These are phyloP conservation scores for Carallia brachiata DNA, from an alignment of 345 rosid genomes.

Conservation along the genomic window DNA sequence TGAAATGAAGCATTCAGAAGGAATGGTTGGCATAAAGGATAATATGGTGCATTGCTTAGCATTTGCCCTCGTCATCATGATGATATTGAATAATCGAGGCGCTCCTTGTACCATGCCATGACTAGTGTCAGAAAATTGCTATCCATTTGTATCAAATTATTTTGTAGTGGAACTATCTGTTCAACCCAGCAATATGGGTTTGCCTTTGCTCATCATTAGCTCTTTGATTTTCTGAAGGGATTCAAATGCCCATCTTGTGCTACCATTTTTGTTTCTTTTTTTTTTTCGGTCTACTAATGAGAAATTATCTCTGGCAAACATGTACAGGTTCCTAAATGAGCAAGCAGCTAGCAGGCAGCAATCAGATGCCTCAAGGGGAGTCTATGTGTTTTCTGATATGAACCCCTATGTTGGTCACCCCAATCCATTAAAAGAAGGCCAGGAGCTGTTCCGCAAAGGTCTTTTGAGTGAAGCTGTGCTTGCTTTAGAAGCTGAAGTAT, in stretches of 20 bases:
- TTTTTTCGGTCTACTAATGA: no score
- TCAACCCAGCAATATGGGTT: background rate
- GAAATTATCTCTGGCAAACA: background rate
- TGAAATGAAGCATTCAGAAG: no score
- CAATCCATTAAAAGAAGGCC: conserved; percentile 95
- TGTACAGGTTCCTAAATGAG: conserved; percentile 64
- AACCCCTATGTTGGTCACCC: conserved; percentile 99
- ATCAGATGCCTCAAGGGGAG: conserved; percentile 72
- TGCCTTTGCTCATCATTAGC: background rate
- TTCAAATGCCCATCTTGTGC: background rate
- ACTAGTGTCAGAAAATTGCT: no score
- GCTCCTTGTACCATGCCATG: no score
- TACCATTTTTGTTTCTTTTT: no score
- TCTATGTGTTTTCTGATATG: conserved; percentile 95
- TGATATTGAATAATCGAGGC: no score
- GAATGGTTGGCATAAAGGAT: no score
- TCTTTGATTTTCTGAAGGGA: background rate
- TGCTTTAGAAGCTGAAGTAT: conserved; percentile 98
- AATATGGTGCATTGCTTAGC: no score
- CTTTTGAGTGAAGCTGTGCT: conserved; percentile 99
- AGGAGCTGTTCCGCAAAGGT: conserved; percentile 91
- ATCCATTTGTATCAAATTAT: background rate
- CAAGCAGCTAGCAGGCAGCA: conserved; percentile 60
- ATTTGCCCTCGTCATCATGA: no score
- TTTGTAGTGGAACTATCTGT: background rate